phyloP scores from a whole-genome alignment of 2,329 filamentous ascomycete species.

The Monosporascus sp. region DNA sequence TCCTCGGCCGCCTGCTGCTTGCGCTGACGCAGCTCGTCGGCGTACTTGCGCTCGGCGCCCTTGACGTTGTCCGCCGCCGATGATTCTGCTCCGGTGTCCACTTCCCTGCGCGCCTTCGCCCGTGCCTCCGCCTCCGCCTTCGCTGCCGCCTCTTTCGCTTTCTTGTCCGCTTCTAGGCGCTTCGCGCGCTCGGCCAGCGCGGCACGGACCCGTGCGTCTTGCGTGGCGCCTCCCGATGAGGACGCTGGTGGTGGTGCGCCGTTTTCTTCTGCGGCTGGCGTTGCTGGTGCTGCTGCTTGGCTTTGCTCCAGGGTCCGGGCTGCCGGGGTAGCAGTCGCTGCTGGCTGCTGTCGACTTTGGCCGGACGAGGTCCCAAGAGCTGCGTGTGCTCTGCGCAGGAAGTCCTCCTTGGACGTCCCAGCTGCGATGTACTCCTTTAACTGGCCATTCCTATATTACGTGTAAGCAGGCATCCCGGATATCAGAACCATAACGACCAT shows the following conservation, averaged over 20 bases:
- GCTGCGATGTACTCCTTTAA: conserved; percentile 70
- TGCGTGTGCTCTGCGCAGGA: conserved; percentile 49
- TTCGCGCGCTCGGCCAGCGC: conserved; percentile 48
- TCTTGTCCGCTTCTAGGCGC: conserved; percentile 39
- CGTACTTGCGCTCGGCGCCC: conserved; percentile 38
- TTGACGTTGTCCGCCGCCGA: conserved; percentile 14
- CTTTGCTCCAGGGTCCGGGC: conserved; percentile 3
- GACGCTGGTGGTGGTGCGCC: not conserved
- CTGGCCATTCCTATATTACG: conserved; percentile 57
- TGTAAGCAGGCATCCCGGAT: conserved; percentile 3
- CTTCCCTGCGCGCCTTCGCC: conserved; percentile 29
- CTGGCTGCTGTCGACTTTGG: conserved; percentile 11
- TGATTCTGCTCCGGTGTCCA: not conserved
- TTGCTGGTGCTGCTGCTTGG: conserved; percentile 1
- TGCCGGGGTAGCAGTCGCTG: conserved; percentile 4
- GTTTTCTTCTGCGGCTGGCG: conserved; percentile 1
- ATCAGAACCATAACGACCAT: not conserved
- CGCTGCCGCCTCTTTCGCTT: conserved; percentile 44
- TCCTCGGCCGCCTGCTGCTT: conserved; percentile 64
- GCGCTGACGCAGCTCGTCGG: conserved; percentile 53
- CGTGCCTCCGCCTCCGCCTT: conserved; percentile 41
- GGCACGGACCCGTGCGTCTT: conserved; percentile 18
- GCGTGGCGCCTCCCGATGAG: not conserved
- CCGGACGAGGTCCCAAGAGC: conserved; percentile 28
- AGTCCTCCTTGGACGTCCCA: conserved; percentile 60